Evolutionary conservation across 2,329 filamentous ascomycete species (phyloP).

Genomic region (Diaporthe helianthi): DNA sequence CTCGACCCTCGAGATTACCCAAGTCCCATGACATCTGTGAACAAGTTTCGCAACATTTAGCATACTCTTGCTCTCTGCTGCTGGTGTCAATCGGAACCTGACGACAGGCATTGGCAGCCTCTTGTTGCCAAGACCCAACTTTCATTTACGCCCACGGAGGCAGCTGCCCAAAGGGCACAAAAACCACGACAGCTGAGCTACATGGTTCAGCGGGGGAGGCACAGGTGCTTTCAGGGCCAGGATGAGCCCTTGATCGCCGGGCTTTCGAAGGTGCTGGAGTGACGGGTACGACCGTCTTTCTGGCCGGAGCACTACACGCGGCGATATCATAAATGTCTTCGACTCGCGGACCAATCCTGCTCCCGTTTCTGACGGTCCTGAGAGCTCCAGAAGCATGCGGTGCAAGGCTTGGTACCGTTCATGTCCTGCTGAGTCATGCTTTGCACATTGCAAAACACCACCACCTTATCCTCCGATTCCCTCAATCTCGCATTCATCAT

Average conservation of each 20-base stretch:
- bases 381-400: not conserved
- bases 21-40: not conserved
- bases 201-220: not conserved
- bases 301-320: not conserved
- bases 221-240: not conserved
- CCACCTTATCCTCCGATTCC: not conserved
- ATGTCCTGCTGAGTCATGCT: too few relatives aligned
- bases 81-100: not conserved
- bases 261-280: not conserved
- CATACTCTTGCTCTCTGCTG: not conserved
- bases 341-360: not conserved
- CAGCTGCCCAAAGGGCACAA: not conserved
- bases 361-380: not conserved
- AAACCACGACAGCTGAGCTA: not conserved
- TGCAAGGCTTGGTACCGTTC: not conserved
- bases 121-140: constrained; percentile 8
- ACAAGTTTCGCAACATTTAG: not conserved
- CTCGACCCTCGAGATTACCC: constrained; percentile 1
- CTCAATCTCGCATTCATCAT: not conserved
- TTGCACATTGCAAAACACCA: not conserved
- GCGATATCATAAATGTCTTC: not conserved
- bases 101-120: not conserved
- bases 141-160: constrained; percentile 4
- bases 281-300: not conserved
- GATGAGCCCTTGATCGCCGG: not conserved